Conservation (phyloP, 805 yeast species). For the Lipomyces spencermartinsiae region DNA sequence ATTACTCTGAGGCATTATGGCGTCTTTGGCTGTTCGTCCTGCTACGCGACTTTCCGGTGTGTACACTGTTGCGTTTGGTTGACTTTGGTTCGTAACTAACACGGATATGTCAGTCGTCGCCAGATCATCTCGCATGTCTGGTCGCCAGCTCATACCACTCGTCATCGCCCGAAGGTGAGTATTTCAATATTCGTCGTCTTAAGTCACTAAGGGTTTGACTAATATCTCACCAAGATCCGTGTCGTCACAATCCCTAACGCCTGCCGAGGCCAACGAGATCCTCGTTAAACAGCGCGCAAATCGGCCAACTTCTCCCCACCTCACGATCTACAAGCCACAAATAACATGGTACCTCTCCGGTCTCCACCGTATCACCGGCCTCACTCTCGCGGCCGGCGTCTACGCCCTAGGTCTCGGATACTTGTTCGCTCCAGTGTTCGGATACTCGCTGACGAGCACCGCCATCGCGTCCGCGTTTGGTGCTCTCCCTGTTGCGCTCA, state of each 20-base stretch:
- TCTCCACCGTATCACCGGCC: constrained; percentile 88
- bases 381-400: constrained; percentile 70
- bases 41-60: constrained; percentile 17
- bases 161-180: constrained; percentile 25
- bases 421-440: constrained; percentile 71
- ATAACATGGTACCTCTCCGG: constrained; percentile 81
- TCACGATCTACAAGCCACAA: constrained; percentile 89
- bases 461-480: constrained; percentile 61
- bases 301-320: constrained; percentile 92
- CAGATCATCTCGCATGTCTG: constrained; percentile 16
- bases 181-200: neutral
- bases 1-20: constrained; percentile 1
- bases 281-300: constrained; percentile 80
- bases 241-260: constrained; percentile 59
- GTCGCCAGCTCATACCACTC: constrained; percentile 13
- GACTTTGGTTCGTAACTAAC: constrained; percentile 4
- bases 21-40: constrained; percentile 20
- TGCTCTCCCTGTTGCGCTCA: constrained; percentile 66
- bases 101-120: constrained; percentile 10
- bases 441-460: constrained; percentile 60
- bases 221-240: constrained; percentile 8
- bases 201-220: neutral
- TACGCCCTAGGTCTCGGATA: constrained; percentile 78
- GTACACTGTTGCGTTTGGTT: neutral
- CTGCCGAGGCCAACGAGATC: constrained; percentile 68